Evolutionary conservation across 2,329 filamentous ascomycete species (phyloP).

Genomic region (Ceratocystis cubensis): DNA sequence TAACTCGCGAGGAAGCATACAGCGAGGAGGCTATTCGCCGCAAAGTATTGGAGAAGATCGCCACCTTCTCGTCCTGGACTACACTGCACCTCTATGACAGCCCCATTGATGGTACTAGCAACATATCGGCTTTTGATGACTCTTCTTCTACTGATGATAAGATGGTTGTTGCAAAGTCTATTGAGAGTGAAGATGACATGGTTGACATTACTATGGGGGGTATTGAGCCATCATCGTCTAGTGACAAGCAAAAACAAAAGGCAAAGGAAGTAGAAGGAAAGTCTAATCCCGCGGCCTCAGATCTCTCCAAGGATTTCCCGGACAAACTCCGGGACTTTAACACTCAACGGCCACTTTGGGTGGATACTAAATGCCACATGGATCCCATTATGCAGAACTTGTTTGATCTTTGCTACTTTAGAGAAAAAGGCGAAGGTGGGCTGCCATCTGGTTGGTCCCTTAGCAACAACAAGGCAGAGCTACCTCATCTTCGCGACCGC

Average conservation of each 20-base stretch:
- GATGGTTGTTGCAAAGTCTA: constrained; percentile 56
- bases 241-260: constrained; percentile 36
- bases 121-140: constrained; percentile 26
- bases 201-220: constrained; percentile 74
- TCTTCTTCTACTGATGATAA: constrained; percentile 53
- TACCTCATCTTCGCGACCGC: constrained; percentile 41
- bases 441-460: constrained; percentile 57
- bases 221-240: neutral
- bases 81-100: constrained; percentile 44
- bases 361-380: constrained; percentile 44
- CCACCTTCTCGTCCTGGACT: constrained; percentile 60
- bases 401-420: constrained; percentile 63
- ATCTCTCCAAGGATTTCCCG: constrained; percentile 18
- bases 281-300: neutral
- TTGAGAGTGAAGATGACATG: constrained; percentile 80
- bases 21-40: constrained; percentile 59
- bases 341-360: constrained; percentile 40
- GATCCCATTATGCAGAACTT: constrained; percentile 52
- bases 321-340: constrained; percentile 37
- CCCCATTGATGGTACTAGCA: constrained; percentile 15
- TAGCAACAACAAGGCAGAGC: constrained; percentile 45
- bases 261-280: constrained; percentile 19
- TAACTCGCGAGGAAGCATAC: constrained; percentile 58
- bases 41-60: constrained; percentile 66
- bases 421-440: constrained; percentile 32